A percentile compares a stretch with the other conserved stretches of the same genome.
These are phyloP conservation scores for Pseudocercospora cruenta DNA, from an alignment of 2,329 filamentous ascomycete genomes.

Conservation along the genomic window DNA sequence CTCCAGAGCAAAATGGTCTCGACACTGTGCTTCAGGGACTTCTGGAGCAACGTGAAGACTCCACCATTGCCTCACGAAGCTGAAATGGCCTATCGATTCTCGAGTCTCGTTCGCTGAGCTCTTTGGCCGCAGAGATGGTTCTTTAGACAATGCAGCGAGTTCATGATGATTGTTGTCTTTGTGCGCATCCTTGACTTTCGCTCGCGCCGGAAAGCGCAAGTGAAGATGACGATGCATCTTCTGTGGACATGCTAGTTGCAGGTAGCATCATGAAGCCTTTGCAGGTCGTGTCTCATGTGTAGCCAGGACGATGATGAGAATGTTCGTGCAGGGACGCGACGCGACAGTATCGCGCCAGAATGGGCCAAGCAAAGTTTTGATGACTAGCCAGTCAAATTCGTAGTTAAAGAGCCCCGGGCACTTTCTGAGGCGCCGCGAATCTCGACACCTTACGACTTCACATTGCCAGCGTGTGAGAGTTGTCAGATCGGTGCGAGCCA, in stretches of 20 bases:
- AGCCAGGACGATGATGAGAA: too few species aligned
- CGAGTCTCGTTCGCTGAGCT: neutral
- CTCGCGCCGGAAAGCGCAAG: neutral
- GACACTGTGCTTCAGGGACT: neutral
- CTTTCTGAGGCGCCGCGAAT: neutral
- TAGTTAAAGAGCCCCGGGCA: neutral
- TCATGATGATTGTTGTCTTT: neutral
- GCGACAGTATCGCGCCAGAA: neutral
- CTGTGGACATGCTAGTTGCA: neutral
- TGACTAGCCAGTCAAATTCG: neutral
- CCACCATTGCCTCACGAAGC: neutral
- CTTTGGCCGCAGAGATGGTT: neutral
- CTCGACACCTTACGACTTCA: neutral
- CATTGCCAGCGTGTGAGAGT: neutral
- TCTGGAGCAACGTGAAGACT: neutral
- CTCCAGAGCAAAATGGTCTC: neutral
- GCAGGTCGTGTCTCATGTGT: too few species aligned
- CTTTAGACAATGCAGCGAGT: neutral
- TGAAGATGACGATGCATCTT: neutral
- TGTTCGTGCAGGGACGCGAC: neutral
- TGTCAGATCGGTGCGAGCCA: slow-evolving; percentile 7
- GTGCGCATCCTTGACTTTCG: neutral
- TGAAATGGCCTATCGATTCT: neutral
- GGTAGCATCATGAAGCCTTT: neutral
- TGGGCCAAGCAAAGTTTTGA: neutral